Evolutionary conservation across 805 yeast species (phyloP), one percentile per base, ranked within the genome.

Genomic region (Starmerella asiatica): DNA sequence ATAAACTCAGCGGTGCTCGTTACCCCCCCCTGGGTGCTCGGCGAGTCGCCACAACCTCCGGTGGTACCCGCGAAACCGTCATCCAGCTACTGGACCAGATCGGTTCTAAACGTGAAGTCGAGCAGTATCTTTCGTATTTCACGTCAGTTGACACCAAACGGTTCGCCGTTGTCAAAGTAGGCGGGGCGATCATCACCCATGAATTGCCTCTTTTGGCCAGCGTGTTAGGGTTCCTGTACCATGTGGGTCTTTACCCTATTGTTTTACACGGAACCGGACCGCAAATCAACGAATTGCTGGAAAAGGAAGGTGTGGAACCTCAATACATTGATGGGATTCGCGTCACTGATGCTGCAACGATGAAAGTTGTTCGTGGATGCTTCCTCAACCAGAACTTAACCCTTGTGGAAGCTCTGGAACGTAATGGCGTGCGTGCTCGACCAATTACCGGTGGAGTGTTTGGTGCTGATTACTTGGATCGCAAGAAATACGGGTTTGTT

Each of bases 231-330:
- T 91, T 91, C 62, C 67, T 91, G 49, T 91, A 91, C 67, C 99
- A 91, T 57, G 94, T 91, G 37, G 99, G 99, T 11, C 71, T 91
- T 44, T 91, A 85, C 55, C 99, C 99, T 20, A 85, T 91, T 46
- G 94, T 91, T 8, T 70, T 91, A 43, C 99, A 91, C 58, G 99
- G 99, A 21, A 91, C 98, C 1, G 99, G 99, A 16, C 99, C 99
- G 5, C 99, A 91, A 64, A 91, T 91, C 64, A 91, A 91, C 59
- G 93, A 81, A 55, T 73, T 85, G 51, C 70, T 91, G 44, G 98
- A 91, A 61, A 77, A 76, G 37, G 93, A 83, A 61, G 95, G 95
- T 30, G 83, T 91, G 24, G 96, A 82, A 59, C 97, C 99, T 4
- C 84, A 82, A 49, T 91, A 91, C 60, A 79, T 78, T 45, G 97